Percentiles rank a stretch among this genome's conserved stretches.
These are phyloP conservation scores for Candida nitratophila DNA, from an alignment of 805 yeast species.

Conservation along the genomic window DNA sequence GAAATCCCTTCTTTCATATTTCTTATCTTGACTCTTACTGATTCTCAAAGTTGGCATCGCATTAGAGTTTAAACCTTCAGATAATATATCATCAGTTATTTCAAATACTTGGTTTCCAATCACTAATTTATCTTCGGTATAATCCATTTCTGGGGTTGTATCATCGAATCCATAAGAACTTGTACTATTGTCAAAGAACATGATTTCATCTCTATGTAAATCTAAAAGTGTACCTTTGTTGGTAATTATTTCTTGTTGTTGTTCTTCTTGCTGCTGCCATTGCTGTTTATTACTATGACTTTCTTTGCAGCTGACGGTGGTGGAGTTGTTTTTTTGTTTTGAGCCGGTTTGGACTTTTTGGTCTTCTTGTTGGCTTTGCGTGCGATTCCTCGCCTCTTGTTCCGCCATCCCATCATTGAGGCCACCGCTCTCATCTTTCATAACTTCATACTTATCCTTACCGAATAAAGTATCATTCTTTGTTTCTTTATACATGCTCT, in stretches of 20 bases:
- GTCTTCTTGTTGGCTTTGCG: background rate
- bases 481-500: slow-evolving; percentile 16
- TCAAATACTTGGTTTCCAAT: background rate
- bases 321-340: background rate
- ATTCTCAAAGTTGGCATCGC: background rate
- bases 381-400: slow-evolving; percentile 2
- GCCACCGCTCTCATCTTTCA: slow-evolving; percentile 17
- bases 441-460: background rate
- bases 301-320: background rate
- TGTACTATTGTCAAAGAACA: background rate
- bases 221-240: background rate
- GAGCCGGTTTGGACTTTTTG: background rate
- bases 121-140: background rate
- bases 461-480: slow-evolving; percentile 1
- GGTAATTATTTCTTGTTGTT: background rate
- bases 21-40: background rate
- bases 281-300: background rate
- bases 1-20: background rate
- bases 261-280: background rate
- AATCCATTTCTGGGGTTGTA: background rate
- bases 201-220: background rate
- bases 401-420: slow-evolving; percentile 17
- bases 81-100: slow-evolving; percentile 1
- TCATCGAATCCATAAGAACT: background rate
- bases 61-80: background rate